Base-by-base conservation (phyloP, 805 yeast genomes). In the Metahyphopichia silvanorum region DNA sequence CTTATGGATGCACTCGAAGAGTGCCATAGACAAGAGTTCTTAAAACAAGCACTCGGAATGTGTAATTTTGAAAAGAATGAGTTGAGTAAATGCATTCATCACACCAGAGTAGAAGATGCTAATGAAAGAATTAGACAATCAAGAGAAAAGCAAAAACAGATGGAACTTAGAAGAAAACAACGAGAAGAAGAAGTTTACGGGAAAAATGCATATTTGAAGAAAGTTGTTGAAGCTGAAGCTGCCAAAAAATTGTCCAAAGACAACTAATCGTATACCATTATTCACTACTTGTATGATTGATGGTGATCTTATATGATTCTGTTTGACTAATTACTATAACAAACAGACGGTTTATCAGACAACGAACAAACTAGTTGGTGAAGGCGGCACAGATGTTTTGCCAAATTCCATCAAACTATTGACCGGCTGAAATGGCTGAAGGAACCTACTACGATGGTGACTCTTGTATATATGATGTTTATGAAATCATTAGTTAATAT, bases 1-100 rank as follows among this genome's bases (percentile, higher is more conserved):
- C 71, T 87, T 25, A 87, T 93, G 55, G 80, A 82, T 40, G 96
- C 95, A 0, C 72, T 91, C 5, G 95, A 91, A 48, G 82, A 86
- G 53, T 91, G 98, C 55, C 96, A 89, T 49, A 71, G 77, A 37
- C 71, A 71, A 34, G 82, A 79, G 34, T 82, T 79, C 44, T 46
- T 83, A 38, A 71, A 76, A 43, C 77, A 84, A 53, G 79, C 85
- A 6, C 65, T 86, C 44, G 98, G 98, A 17, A 68, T 76, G 38
- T 91, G 98, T 62, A 86, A 87, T 58, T 78, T 79, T 33, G 81
- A 83, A 47, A 88, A 88, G 49, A 86, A 83, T 41, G 89, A 84
- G 32, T 69, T 93, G 33, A 62, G 82, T 21, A 66, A 76, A 49
- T 91, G 98, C 60, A 67, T 94, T 16, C 93, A 87, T 51, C 77